Percentiles rank a stretch among this genome's conserved stretches.
These are phyloP conservation scores for Kockiozyma suomiensis DNA, from an alignment of 805 yeast species.

Conservation along the genomic window DNA sequence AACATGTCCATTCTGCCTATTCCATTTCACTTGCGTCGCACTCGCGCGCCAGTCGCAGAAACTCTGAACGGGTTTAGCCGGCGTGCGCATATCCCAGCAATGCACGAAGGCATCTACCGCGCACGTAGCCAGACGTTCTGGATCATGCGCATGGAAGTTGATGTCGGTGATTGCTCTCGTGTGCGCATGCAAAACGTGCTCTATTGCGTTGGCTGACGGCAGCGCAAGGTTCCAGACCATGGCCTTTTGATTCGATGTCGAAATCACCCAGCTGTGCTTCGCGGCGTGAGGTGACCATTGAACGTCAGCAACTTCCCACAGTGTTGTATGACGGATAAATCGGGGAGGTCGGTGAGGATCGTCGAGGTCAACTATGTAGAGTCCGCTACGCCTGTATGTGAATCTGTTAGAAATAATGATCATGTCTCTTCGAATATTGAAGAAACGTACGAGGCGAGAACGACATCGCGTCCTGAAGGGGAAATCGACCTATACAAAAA, in stretches of 20 bases:
- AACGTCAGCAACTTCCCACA: constrained; percentile 99
- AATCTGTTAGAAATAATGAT: too few relatives aligned
- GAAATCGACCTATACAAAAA: constrained; percentile 32
- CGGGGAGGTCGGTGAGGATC: constrained; percentile 96
- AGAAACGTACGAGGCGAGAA: constrained; percentile 65
- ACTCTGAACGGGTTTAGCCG: constrained; percentile 64
- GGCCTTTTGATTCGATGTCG: constrained; percentile 94
- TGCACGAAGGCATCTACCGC: constrained; percentile 86
- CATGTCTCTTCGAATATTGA: too few relatives aligned
- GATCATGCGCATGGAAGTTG: constrained; percentile 84
- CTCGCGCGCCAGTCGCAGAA: constrained; percentile 97
- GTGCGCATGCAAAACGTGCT: constrained; percentile 86
- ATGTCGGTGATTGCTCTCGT: constrained; percentile 94
- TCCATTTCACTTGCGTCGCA: constrained; percentile 96
- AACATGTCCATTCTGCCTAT: constrained; percentile 68
- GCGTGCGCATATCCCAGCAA: constrained; percentile 89
- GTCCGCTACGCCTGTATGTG: constrained; percentile 66
- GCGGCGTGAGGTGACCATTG: constrained; percentile 95
- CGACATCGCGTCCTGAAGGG: constrained; percentile 81
- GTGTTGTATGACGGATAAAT: constrained; percentile 86
- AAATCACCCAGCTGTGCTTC: constrained; percentile 87
- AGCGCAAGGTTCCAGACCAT: constrained; percentile 88
- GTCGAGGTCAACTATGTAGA: constrained; percentile 87
- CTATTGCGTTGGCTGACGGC: constrained; percentile 72
- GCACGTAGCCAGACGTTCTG: constrained; percentile 88